phyloP scores from a whole-genome alignment of 73 alveolate species.

The Effrenium voratum region DNA sequence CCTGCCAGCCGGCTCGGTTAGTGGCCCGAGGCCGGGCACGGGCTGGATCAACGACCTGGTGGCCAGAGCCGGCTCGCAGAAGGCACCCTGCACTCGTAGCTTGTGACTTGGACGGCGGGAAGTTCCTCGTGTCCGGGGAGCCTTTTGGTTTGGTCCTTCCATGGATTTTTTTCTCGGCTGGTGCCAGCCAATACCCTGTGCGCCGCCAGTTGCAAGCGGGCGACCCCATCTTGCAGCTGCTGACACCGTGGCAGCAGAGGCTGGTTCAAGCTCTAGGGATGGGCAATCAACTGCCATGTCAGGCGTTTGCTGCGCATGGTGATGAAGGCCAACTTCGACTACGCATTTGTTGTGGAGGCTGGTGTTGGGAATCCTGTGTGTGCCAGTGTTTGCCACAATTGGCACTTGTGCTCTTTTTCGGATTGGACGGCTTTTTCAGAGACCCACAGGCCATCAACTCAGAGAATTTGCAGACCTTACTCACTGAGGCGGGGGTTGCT shows the following conservation, averaged over 20 bases:
- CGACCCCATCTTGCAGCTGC: slow-evolving; percentile 44
- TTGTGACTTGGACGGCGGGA: no score
- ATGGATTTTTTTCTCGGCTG: no score
- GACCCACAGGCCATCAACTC: slow-evolving; percentile 77
- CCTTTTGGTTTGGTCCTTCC: no score
- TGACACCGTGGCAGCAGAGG: slow-evolving; percentile 70
- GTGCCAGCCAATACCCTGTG: not conserved
- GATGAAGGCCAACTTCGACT: not conserved
- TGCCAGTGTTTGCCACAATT: no score
- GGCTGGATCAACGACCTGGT: slow-evolving; percentile 91
- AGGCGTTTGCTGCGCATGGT: slow-evolving; percentile 4
- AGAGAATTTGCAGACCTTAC: slow-evolving; percentile 58
- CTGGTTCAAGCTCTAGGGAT: not conserved
- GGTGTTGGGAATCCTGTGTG: no score
- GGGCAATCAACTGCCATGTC: no score
- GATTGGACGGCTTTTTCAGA: no score
- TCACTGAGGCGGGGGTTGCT: slow-evolving; percentile 1
- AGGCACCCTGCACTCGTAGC: not conserved
- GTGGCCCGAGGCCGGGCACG: slow-evolving; percentile 73
- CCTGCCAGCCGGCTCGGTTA: no score
- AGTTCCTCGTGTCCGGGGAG: no score
- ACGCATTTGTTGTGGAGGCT: slow-evolving; percentile 50
- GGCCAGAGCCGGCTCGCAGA: slow-evolving; percentile 31
- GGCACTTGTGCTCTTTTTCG: no score
- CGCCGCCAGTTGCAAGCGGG: slow-evolving; percentile 3